Conservation (phyloP, 1,284 basidiomycete species). For the Pisolithus thermaeus region DNA sequence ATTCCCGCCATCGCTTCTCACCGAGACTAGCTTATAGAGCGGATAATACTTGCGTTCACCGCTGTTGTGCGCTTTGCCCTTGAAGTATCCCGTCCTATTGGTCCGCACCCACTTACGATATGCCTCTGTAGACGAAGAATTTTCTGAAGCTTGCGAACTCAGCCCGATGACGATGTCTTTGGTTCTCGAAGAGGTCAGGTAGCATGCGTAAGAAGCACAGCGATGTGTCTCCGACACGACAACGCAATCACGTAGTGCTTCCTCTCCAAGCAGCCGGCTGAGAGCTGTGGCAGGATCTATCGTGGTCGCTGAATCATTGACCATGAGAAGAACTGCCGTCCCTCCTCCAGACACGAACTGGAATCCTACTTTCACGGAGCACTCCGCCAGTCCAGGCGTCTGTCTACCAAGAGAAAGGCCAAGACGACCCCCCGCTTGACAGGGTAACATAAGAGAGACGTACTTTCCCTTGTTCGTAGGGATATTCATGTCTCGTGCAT, state of each 20-base stretch:
- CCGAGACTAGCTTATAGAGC: slow-evolving; percentile 23
- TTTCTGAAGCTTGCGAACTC: slow-evolving; percentile 10
- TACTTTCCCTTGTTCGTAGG: slow-evolving; percentile 13
- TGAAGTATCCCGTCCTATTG: slow-evolving; percentile 21
- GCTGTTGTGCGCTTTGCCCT: slow-evolving; percentile 14
- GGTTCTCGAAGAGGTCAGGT: slow-evolving; percentile 16
- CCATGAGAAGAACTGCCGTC: slow-evolving; percentile 22
- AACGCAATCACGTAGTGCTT: slow-evolving; percentile 16
- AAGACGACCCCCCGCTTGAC: not conserved
- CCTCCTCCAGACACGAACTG: slow-evolving; percentile 14
- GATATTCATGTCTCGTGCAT: slow-evolving; percentile 18
- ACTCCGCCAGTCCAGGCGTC: slow-evolving; percentile 14
- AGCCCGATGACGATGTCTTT: slow-evolving; percentile 21
- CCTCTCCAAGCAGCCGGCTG: slow-evolving; percentile 19
- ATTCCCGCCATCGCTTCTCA: slow-evolving; percentile 14
- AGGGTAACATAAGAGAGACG: slow-evolving; percentile 1
- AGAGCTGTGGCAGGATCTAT: slow-evolving; percentile 22
- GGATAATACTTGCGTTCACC: slow-evolving; percentile 22
- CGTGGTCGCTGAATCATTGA: slow-evolving; percentile 7
- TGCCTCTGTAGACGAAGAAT: slow-evolving; percentile 7
- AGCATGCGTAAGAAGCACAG: slow-evolving; percentile 26
- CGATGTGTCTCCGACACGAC: slow-evolving; percentile 28
- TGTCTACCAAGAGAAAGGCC: slow-evolving; percentile 10
- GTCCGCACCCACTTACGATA: slow-evolving; percentile 22
- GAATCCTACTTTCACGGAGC: slow-evolving; percentile 10